These are phyloP conservation scores for Ustulina deusta DNA, from an alignment of 2,329 filamentous ascomycete genomes.

Conservation along the genomic window DNA sequence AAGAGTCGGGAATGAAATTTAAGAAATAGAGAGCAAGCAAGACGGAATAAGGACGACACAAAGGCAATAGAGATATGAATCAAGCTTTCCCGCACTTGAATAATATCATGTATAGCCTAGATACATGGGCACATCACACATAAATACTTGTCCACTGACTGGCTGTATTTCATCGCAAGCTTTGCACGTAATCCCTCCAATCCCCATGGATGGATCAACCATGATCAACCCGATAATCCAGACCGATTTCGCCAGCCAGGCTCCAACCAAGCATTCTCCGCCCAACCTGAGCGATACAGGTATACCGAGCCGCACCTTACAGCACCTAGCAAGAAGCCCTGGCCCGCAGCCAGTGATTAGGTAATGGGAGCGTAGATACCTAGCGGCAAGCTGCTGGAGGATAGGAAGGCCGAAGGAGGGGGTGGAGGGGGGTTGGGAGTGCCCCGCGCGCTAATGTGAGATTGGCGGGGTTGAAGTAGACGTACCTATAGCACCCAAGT, in stretches of 20 bases:
- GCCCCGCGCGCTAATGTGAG: constrained; percentile 36
- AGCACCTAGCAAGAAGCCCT: background rate
- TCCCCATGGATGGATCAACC: too few relatives aligned
- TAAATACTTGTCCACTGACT: background rate
- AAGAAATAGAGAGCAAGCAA: background rate
- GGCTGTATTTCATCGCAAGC: background rate
- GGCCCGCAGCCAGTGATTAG: background rate
- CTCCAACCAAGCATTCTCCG: background rate
- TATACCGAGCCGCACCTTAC: background rate
- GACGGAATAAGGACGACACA: background rate
- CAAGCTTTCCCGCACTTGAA: background rate
- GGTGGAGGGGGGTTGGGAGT: constrained; percentile 10
- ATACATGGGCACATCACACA: background rate
- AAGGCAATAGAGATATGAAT: background rate
- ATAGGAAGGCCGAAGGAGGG: background rate
- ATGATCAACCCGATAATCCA: background rate
- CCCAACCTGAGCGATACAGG: background rate
- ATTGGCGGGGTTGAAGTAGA: constrained; percentile 13
- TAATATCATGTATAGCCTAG: background rate
- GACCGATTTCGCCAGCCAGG: background rate
- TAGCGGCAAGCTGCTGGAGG: constrained; percentile 1
- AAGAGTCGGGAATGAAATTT: background rate
- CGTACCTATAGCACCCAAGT: too few relatives aligned
- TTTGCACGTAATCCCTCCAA: constrained; percentile 28
- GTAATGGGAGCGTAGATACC: background rate